Evolutionary conservation across 148 eudicot species (phyloP).

Genomic region (Fagopyrum tataricum): DNA sequence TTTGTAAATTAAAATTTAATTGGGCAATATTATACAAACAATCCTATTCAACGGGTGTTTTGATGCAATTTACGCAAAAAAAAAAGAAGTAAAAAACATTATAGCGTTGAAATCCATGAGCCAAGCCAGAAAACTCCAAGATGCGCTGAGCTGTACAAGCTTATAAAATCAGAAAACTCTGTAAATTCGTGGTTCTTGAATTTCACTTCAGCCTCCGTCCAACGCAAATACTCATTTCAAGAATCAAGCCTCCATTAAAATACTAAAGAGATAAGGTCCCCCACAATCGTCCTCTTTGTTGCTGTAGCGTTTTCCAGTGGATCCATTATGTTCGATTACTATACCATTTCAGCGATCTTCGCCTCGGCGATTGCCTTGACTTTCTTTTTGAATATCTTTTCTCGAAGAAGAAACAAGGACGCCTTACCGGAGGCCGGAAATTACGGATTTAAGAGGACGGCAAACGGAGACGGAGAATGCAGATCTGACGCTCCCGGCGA

Average conservation of each 20-base stretch:
- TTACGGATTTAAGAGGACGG: background rate
- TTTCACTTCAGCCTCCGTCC: background rate
- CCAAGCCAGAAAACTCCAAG: background rate
- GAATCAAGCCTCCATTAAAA: background rate
- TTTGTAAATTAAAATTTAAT: too few relatives aligned
- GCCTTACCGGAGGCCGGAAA: background rate
- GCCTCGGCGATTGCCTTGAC: slow-evolving; percentile 35
- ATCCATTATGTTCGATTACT: slow-evolving; percentile 12
- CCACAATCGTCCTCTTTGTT: background rate
- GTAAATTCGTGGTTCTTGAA: background rate
- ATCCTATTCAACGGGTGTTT: too few relatives aligned
- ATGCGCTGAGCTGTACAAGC: background rate
- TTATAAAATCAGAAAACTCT: background rate
- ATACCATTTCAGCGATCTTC: slow-evolving; percentile 27
- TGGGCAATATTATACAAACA: too few relatives aligned
- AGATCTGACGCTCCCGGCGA: background rate
- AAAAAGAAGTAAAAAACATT: too few relatives aligned
- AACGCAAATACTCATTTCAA: background rate
- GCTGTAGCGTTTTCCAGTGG: background rate
- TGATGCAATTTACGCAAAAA: too few relatives aligned
- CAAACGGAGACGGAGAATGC: background rate
- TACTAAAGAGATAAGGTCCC: too few relatives aligned
- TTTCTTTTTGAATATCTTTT: slow-evolving; percentile 21
- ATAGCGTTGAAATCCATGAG: too few relatives aligned
- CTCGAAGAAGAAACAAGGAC: slow-evolving; percentile 13